Evolutionary conservation across 2,329 filamentous ascomycete genomes (phyloP).

Genomic region (Fusarium haematococcum): DNA sequence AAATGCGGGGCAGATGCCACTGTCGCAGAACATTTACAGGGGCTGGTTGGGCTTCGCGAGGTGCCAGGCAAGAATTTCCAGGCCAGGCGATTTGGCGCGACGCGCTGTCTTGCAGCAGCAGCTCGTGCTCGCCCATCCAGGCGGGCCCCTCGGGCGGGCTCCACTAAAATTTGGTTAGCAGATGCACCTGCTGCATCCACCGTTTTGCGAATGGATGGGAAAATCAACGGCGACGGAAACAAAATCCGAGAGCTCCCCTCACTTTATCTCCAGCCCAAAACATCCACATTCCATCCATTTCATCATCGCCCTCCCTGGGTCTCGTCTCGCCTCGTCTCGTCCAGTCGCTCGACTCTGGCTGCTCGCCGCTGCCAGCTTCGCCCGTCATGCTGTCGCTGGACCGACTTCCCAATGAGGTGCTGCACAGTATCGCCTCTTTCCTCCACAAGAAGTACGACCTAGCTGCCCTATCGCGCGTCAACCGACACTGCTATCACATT

Average conservation of each 20-base stretch:
- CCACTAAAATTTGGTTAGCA: conserved; percentile 3
- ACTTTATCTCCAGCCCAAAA: conserved; percentile 7
- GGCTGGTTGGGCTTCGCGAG: conserved; percentile 19
- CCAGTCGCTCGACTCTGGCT: conserved; percentile 9
- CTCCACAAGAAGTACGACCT: conserved; percentile 44
- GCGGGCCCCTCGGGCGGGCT: neutral
- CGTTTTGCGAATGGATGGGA: conserved; percentile 3
- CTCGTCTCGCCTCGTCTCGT: neutral
- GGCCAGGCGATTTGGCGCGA: conserved; percentile 2
- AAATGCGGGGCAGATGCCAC: conserved; percentile 14
- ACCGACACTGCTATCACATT: conserved; percentile 41
- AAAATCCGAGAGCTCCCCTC: conserved; percentile 38
- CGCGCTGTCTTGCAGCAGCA: conserved; percentile 5
- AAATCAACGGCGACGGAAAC: conserved; percentile 15
- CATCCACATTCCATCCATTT: conserved; percentile 13
- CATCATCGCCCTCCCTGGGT: neutral
- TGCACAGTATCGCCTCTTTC: conserved; percentile 40
- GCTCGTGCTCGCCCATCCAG: neutral
- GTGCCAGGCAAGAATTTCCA: conserved; percentile 1
- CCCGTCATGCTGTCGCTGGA: conserved; percentile 46
- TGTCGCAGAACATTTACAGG: neutral
- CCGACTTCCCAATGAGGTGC: conserved; percentile 46
- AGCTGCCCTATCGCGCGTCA: conserved; percentile 40
- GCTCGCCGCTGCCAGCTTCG: conserved; percentile 24
- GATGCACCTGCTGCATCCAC: conserved; percentile 14